Evolutionary conservation across 2,329 filamentous ascomycete genomes (phyloP), one percentile per base, ranked within the genome.

Genomic region (Fonsecaea pedrosoi): DNA sequence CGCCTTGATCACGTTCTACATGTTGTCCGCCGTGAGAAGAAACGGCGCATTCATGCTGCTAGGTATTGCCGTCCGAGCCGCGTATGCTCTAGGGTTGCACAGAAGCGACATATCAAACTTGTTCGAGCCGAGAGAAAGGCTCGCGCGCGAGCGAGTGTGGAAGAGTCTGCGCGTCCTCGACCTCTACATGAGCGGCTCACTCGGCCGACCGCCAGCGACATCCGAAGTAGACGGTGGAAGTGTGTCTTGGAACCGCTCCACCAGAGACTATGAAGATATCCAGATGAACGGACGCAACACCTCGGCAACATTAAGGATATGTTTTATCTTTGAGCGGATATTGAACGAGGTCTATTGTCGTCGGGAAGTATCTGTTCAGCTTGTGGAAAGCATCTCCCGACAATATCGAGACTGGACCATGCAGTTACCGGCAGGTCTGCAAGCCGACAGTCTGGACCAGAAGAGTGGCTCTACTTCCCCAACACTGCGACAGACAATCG

Each of bases 31-130:
- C 10, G 84, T 81, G 64, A 80, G 84, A 53, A 81, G 82, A 10
- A 85, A 85, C 66, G 83, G 82, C 1, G 83, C 83, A 5, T 85
- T 83, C 62, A 78, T 85, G 71, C 82, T 84, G 56, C 79, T 85
- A 18, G 83, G 82, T 66, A 77, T 85, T 62, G 82, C 83, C n/a
- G 77, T 83, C 25, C 79, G 83, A 34, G 82, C 83, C 12, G 82
- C 82, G 1, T 85, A 85, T 68, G 82, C 83, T 0, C 80, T 85
- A 30, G 83, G 83, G 1, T 76, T 85, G 25, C 83, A 85, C 70
- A 75, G 83, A 4, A 83, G 80, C 34, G 83, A 85, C 71, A 82
- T 83, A 12, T 84, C 84, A 65, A 81, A 81, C 34, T 78, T 83
- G 0, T 85, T 84, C 68, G 82, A 82, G 35, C 71, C 73, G 1